Percentiles rank a stretch among this genome's conserved stretches.
phyloP scores from a whole-genome alignment of 768 basidiomycete species.

The Astraeus odoratus region DNA sequence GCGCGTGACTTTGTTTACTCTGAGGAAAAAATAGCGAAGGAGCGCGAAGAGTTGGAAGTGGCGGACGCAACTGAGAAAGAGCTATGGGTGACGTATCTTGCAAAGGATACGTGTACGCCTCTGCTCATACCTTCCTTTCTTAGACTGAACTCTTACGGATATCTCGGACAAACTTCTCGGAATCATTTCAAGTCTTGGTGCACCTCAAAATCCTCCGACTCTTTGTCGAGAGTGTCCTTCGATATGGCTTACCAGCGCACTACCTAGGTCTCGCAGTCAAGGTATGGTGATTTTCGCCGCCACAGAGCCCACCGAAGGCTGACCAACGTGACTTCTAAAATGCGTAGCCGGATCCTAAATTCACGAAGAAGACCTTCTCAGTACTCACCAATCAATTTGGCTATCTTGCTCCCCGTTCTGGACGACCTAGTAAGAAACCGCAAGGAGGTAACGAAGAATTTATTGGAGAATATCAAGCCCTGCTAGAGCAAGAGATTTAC shows the following conservation, averaged over 20 bases:
- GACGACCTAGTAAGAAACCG: constrained; percentile 36
- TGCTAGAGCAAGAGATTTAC: constrained; percentile 94
- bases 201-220: constrained; percentile 89
- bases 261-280: constrained; percentile 79
- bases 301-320: neutral
- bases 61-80: constrained; percentile 89
- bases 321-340: neutral
- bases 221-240: constrained; percentile 91
- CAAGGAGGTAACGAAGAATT: constrained; percentile 55
- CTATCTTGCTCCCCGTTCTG: constrained; percentile 70
- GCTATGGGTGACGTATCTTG: constrained; percentile 64
- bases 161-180: constrained; percentile 93
- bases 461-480: constrained; percentile 82
- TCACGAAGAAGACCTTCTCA: constrained; percentile 69
- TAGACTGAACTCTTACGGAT: constrained; percentile 89
- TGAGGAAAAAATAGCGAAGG: constrained; percentile 71
- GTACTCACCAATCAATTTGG: constrained; percentile 70
- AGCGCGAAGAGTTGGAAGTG: constrained; percentile 72
- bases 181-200: constrained; percentile 89
- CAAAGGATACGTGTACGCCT: neutral
- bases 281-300: constrained; percentile 32
- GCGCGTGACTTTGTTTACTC: constrained; percentile 92
- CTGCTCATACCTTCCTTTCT: constrained; percentile 2
- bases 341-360: constrained; percentile 91
- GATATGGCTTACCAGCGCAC: constrained; percentile 92